Percentiles rank a stretch among this genome's conserved stretches.
Evolutionary conservation across 371 early-diverging fungal species (phyloP).

Genomic region (Mortierella sp.): DNA sequence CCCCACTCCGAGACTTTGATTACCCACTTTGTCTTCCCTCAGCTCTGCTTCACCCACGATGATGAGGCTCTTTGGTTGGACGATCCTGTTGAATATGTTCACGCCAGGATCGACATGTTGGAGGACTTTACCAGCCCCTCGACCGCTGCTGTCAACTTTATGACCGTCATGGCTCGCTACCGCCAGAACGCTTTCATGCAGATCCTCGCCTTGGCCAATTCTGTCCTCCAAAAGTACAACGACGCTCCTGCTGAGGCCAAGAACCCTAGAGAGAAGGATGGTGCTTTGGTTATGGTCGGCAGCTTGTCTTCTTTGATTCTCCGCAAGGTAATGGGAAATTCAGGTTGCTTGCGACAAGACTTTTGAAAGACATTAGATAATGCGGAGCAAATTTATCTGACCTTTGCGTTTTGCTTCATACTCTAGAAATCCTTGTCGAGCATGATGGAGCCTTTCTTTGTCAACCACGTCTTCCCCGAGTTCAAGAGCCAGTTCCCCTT

Average conservation of each 20-base stretch:
- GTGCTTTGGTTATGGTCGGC: conserved; percentile 89
- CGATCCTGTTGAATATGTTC: conserved; percentile 93
- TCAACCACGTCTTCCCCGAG: conserved; percentile 91
- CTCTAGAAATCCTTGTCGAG: conserved; percentile 35
- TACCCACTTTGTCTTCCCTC: conserved; percentile 90
- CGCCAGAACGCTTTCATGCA: conserved; percentile 84
- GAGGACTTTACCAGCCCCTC: conserved; percentile 85
- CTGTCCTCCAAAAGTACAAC: conserved; percentile 71
- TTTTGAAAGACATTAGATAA: not conserved
- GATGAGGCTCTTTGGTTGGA: conserved; percentile 92
- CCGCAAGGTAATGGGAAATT: conserved; percentile 70
- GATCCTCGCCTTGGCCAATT: conserved; percentile 82
- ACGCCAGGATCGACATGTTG: conserved; percentile 75
- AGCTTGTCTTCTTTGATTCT: conserved; percentile 72
- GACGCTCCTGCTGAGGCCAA: conserved; percentile 75
- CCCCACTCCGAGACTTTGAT: conserved; percentile 84
- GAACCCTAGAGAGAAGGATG: conserved; percentile 88
- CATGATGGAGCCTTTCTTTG: conserved; percentile 86
- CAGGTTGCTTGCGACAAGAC: not conserved
- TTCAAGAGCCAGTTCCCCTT: conserved; percentile 84
- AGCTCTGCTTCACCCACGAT: conserved; percentile 84
- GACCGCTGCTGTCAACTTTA: conserved; percentile 76
- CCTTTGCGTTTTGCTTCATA: not conserved
- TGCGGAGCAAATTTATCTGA: conserved; percentile 24
- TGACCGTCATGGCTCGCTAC: conserved; percentile 81